These are phyloP conservation scores for Dichotomopilus funicola DNA, from an alignment of 2,329 filamentous ascomycete genomes.

Conservation along the genomic window DNA sequence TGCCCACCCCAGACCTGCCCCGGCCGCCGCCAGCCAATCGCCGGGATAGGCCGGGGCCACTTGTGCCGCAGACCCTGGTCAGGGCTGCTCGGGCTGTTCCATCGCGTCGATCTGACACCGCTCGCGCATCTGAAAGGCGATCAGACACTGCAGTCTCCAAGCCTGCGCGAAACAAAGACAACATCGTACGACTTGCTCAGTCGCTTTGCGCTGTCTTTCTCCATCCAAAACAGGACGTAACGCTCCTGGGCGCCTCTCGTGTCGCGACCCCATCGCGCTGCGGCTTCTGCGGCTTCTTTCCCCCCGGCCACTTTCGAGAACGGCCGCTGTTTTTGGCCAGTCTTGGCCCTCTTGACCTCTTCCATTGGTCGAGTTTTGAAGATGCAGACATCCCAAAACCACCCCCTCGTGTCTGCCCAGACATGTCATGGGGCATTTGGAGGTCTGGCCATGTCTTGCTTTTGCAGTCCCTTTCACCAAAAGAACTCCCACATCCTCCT, in stretches of 20 bases:
- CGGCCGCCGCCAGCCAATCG: conserved; percentile 14
- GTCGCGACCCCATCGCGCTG: not conserved
- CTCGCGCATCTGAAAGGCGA: conserved; percentile 14
- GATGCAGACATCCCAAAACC: not conserved
- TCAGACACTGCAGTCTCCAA: conserved; percentile 7
- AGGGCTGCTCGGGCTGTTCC: conserved; percentile 31
- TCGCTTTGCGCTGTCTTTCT: not conserved
- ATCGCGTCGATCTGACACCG: conserved; percentile 36
- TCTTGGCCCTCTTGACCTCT: not conserved
- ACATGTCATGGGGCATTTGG: not conserved
- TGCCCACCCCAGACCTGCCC: conserved; percentile 11
- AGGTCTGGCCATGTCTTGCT: not conserved
- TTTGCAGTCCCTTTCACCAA: not conserved
- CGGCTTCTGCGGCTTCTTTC: no score
- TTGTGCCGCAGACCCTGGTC: conserved; percentile 23
- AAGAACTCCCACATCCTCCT: not conserved
- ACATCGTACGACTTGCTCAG: not conserved
- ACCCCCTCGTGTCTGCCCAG: not conserved
- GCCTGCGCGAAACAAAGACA: not conserved
- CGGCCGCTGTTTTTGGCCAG: not conserved
- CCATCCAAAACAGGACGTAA: not conserved
- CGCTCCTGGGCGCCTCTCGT: not conserved
- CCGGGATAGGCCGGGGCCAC: conserved; percentile 17
- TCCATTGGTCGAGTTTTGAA: conserved; percentile 7
- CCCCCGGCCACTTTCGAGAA: no score